Conservation (phyloP, 306 rosid species). For the Glycyrrhiza uralensis region DNA sequence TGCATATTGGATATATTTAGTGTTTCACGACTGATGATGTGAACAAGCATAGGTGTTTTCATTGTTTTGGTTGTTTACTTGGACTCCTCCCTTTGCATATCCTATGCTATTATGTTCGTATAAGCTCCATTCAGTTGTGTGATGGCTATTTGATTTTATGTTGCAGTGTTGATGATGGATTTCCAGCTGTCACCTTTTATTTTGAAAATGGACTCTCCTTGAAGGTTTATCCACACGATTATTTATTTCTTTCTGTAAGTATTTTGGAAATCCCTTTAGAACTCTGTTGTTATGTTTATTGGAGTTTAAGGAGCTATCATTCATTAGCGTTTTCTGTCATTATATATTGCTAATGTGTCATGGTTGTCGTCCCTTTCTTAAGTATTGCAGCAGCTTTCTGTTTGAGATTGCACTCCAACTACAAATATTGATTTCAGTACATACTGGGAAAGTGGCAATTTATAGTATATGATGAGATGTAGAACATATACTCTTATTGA, state of each 20-base stretch:
- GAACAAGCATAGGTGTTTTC: background rate
- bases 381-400: slow-evolving; percentile 10
- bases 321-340: background rate
- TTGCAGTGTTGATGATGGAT: slow-evolving; percentile 88
- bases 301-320: slow-evolving; percentile 1
- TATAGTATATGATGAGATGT: background rate
- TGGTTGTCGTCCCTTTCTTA: background rate
- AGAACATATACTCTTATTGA: background rate
- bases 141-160: slow-evolving; percentile 26
- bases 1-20: background rate
- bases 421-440: background rate
- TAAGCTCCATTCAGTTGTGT: slow-evolving; percentile 4
- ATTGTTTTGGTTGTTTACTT: slow-evolving; percentile 1
- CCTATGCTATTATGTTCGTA: slow-evolving; percentile 11
- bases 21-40: background rate
- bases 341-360: background rate
- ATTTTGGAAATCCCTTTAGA: background rate
- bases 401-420: background rate
- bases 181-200: slow-evolving; percentile 75
- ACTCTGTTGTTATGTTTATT: slow-evolving; percentile 1
- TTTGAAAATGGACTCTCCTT: slow-evolving; percentile 80
- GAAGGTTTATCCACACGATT: slow-evolving; percentile 93
- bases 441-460: background rate
- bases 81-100: background rate
- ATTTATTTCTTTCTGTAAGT: slow-evolving; percentile 83